These are phyloP conservation scores for Camellia oleifera DNA, from an alignment of 179 eudicot species.

Conservation along the genomic window DNA sequence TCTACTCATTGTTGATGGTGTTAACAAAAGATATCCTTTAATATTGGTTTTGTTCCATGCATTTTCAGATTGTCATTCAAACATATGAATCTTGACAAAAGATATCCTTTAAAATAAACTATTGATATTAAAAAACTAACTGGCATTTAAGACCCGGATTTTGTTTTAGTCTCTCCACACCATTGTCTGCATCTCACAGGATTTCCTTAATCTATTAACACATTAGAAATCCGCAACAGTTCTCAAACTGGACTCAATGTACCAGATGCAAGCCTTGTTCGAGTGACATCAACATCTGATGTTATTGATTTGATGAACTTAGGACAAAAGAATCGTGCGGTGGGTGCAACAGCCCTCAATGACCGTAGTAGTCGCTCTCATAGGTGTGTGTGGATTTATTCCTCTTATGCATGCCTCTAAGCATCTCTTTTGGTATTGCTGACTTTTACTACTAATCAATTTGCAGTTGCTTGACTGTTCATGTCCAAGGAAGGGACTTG, in stretches of 20 bases:
- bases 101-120: not conserved
- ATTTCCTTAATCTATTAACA: slow-evolving; percentile 48
- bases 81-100: not conserved
- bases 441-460: slow-evolving; percentile 19
- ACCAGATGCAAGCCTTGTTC: slow-evolving; percentile 88
- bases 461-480: slow-evolving; percentile 92
- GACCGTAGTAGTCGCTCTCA: slow-evolving; percentile 99
- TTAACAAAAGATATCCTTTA: slow-evolving; percentile 92
- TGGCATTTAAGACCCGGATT: not conserved
- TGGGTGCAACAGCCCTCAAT: slow-evolving; percentile 88
- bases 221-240: slow-evolving; percentile 88
- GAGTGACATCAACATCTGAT: slow-evolving; percentile 70
- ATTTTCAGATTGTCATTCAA: not conserved
- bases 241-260: slow-evolving; percentile 87
- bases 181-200: too few species aligned
- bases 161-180: not conserved
- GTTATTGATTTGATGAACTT: slow-evolving; percentile 83
- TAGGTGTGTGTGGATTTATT: slow-evolving; percentile 41
- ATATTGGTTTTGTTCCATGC: not conserved
- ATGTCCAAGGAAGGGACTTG: slow-evolving; percentile 93
- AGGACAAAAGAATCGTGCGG: slow-evolving; percentile 83
- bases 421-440: not conserved
- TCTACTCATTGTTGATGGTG: slow-evolving; percentile 74
- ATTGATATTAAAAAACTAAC: too few species aligned
- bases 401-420: not conserved